A percentile compares a stretch with the other conserved stretches of the same genome.
Conservation (phyloP, 2,329 filamentous ascomycete species). For the Neophaeococcomyces aloes region DNA sequence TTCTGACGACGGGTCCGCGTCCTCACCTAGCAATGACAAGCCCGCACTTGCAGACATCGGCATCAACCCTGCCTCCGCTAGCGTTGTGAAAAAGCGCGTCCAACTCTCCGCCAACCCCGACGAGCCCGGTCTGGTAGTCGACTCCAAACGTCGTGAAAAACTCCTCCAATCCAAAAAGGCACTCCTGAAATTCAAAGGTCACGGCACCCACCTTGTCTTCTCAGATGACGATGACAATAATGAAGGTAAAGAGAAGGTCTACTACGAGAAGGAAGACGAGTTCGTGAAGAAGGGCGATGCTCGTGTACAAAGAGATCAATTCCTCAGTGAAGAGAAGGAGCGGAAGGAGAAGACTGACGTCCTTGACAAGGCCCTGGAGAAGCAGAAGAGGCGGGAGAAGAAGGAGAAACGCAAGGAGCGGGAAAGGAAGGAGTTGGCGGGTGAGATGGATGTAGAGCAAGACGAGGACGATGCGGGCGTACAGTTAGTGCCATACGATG, state of each 20-base stretch:
- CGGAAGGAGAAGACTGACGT: slow-evolving; percentile 66
- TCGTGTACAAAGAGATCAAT: slow-evolving; percentile 63
- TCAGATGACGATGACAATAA: slow-evolving; percentile 48
- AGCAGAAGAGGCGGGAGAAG: slow-evolving; percentile 54
- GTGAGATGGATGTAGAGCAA: slow-evolving; percentile 13
- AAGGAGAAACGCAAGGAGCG: slow-evolving; percentile 34
- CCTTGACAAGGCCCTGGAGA: slow-evolving; percentile 69
- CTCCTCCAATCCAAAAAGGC: slow-evolving; percentile 93
- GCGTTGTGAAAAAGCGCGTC: slow-evolving; percentile 41
- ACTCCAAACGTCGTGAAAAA: slow-evolving; percentile 92
- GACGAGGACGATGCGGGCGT: slow-evolving; percentile 22
- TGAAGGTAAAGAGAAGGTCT: slow-evolving; percentile 66
- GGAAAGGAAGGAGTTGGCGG: slow-evolving; percentile 28
- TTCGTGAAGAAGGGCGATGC: slow-evolving; percentile 67
- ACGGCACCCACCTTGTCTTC: slow-evolving; percentile 74
- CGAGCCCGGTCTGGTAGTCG: slow-evolving; percentile 64
- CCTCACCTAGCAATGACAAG: neutral
- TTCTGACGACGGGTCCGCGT: neutral
- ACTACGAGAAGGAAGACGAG: slow-evolving; percentile 72
- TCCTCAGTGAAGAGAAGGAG: slow-evolving; percentile 64
- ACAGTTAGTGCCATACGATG: slow-evolving; percentile 26
- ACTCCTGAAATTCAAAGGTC: slow-evolving; percentile 79
- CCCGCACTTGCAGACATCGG: slow-evolving; percentile 20
- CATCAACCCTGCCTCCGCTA: slow-evolving; percentile 22
- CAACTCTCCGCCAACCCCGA: slow-evolving; percentile 42